Conservation (phyloP, 331 rosid species). For the Malus hybrid region DNA sequence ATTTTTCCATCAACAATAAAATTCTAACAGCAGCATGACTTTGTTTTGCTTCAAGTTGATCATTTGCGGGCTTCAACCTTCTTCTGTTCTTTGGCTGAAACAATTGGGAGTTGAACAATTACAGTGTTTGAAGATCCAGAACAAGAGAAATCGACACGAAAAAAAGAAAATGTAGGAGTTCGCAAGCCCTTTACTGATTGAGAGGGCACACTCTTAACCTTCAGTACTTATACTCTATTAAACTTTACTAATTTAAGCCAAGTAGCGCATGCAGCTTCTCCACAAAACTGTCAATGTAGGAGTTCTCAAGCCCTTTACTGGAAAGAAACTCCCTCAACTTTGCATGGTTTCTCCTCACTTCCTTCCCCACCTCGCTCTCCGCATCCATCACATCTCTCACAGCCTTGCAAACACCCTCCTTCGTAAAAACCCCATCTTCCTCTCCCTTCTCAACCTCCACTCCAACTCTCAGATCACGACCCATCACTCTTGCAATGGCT, state of each 20-base stretch:
- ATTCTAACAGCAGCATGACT: conserved; percentile 1
- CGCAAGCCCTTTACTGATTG: no score
- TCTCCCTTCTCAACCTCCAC: conserved; percentile 37
- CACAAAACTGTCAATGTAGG: conserved; percentile 27
- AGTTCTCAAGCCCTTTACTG: conserved; percentile 30
- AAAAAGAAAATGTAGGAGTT: neutral
- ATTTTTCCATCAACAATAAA: neutral
- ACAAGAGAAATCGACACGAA: neutral
- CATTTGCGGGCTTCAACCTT: conserved; percentile 46
- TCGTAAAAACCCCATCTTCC: conserved; percentile 32
- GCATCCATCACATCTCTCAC: conserved; percentile 24
- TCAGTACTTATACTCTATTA: no score
- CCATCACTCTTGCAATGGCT: conserved; percentile 41
- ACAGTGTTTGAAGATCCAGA: neutral
- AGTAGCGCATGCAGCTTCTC: conserved; percentile 22
- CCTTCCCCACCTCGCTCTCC: conserved; percentile 19
- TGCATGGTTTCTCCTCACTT: conserved; percentile 30
- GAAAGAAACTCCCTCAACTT: conserved; percentile 37
- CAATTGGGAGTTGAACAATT: neutral
- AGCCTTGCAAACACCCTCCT: conserved; percentile 30
- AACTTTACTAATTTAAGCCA: neutral
- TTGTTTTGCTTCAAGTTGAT: neutral
- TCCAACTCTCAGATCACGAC: conserved; percentile 40
- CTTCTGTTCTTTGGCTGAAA: conserved; percentile 51
- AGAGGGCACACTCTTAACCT: no score